Evolutionary conservation across 2,329 filamentous ascomycete genomes (phyloP), one percentile per base, ranked within the genome.

Genomic region (Cordyceps cicadae): DNA sequence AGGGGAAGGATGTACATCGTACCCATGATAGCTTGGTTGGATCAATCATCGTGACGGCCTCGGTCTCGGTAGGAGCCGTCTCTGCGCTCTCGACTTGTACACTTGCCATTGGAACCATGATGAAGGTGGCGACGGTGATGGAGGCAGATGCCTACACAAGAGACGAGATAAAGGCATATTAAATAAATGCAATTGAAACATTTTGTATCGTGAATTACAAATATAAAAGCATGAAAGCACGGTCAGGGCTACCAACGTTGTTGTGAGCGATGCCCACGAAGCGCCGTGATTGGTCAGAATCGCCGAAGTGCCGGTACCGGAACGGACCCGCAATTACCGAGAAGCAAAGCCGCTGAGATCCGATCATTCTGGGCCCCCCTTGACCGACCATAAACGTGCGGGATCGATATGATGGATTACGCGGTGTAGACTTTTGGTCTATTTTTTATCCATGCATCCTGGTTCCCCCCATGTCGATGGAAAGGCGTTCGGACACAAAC

Each of bases 11-110:
- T 17, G 29, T 8, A 3, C 2, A 26, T 54, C 67, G 46, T 60
- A 70, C 70, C 53, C 64, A 55, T 24, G 71, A 70, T 26, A 73
- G 64, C 49, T 70, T 71, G 17, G 70, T 72, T 3, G 71, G 66
- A 19, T 32, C 26, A 11, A 43, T 43, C 9, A 54, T 43, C 52
- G n/a, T 26, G 2, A n/a, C 11, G 14, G 14, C 21, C 12, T 21
- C 37, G 3, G 52, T 54, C 37, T 54, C 52, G 6, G 52, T 14
- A 15, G 37, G 11, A 8, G 21, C 11, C n/a, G 34, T 7, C 21
- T 39, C n/a, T 7, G 8, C 3, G n/a, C 61, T 72, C 66, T 51
- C 15, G 59, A 63, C 41, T 68, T 67, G 41, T 26, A 21, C 39
- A 17, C 9, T 37, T 5, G 41, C 7, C 41, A 48, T 56, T 34